A percentile compares a stretch with the other conserved stretches of the same genome.
phyloP scores from a whole-genome alignment of 805 yeast genomes.

The Yarrowia divulgata region DNA sequence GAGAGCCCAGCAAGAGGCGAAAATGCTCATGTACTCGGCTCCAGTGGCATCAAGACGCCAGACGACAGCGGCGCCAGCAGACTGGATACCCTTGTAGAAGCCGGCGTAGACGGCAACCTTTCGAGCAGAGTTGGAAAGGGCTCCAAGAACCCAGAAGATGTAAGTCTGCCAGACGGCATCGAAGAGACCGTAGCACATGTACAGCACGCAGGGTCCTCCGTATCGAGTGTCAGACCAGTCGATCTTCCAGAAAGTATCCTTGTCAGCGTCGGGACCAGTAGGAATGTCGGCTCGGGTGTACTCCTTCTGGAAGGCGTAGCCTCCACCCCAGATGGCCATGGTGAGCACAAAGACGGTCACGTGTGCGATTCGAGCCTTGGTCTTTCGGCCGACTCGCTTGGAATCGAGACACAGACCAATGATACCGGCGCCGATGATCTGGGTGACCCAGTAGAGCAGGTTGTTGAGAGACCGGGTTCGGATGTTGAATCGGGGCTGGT shows the following conservation, averaged over 20 bases:
- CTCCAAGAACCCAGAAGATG: conserved; percentile 66
- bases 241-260: conserved; percentile 46
- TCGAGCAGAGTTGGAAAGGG: conserved; percentile 64
- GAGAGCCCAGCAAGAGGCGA: conserved; percentile 62
- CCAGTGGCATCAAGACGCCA: conserved; percentile 63
- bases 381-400: conserved; percentile 53
- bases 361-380: conserved; percentile 59
- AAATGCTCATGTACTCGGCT: conserved; percentile 53
- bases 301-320: conserved; percentile 47
- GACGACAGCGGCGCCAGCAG: conserved; percentile 67
- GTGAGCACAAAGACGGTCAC: conserved; percentile 52
- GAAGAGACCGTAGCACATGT: conserved; percentile 65
- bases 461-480: conserved; percentile 69
- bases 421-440: conserved; percentile 63
- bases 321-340: conserved; percentile 55
- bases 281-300: conserved; percentile 37
- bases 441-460: conserved; percentile 65
- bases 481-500: conserved; percentile 62
- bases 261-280: conserved; percentile 19
- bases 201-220: conserved; percentile 67
- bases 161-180: conserved; percentile 69
- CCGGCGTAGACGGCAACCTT: conserved; percentile 65
- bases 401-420: conserved; percentile 58
- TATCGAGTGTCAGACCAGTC: conserved; percentile 59
- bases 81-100: conserved; percentile 68